phyloP scores from a whole-genome alignment of 2,329 filamentous ascomycete species.

The Arthrobotrys megalospora region DNA sequence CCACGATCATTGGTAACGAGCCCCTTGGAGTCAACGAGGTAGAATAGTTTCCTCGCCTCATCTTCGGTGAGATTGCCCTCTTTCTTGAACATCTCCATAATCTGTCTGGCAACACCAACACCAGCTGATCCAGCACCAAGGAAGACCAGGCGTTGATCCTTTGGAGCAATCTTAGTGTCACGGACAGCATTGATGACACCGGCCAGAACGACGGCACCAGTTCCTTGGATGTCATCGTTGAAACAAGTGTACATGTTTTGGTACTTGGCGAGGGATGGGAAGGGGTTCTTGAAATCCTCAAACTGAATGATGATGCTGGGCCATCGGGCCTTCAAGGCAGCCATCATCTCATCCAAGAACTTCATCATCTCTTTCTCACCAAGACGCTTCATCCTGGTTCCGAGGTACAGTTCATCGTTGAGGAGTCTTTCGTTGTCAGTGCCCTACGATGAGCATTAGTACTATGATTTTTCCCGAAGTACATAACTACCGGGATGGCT shows the following conservation, averaged over 20 bases:
- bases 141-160: slow-evolving; percentile 95
- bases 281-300: slow-evolving; percentile 98
- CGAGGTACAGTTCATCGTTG: slow-evolving; percentile 85
- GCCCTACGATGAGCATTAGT: slow-evolving; percentile 68
- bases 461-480: background rate
- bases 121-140: slow-evolving; percentile 95
- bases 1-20: slow-evolving; percentile 93
- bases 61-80: slow-evolving; percentile 86
- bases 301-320: slow-evolving; percentile 86
- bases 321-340: slow-evolving; percentile 82
- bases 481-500: slow-evolving; percentile 1
- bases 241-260: slow-evolving; percentile 92
- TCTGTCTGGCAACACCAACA: slow-evolving; percentile 97
- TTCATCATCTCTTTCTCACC: slow-evolving; percentile 83
- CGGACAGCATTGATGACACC: slow-evolving; percentile 84
- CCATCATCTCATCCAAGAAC: slow-evolving; percentile 98
- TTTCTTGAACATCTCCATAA: slow-evolving; percentile 96
- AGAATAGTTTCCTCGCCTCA: slow-evolving; percentile 91
- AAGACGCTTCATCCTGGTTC: slow-evolving; percentile 86
- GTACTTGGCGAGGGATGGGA: slow-evolving; percentile 92
- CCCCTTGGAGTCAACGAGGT: slow-evolving; percentile 96
- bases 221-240: slow-evolving; percentile 98
- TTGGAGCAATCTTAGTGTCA: slow-evolving; percentile 84
- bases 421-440: slow-evolving; percentile 78
- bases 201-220: slow-evolving; percentile 91